Percentiles rank a stretch among this genome's conserved stretches.
phyloP scores from a whole-genome alignment of 805 yeast species.

The Nakazawaea ernobii region DNA sequence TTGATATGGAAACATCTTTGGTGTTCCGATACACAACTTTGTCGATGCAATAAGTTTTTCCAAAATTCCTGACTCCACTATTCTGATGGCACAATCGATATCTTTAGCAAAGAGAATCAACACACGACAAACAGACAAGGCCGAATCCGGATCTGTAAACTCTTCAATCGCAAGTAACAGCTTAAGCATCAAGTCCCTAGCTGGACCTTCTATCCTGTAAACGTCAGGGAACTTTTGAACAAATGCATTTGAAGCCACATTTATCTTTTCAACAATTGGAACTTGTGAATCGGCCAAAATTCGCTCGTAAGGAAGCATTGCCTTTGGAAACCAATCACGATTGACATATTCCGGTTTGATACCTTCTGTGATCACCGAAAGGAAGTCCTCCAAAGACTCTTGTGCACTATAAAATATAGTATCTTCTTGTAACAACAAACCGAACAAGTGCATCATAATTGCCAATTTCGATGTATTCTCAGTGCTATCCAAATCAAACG shows the following conservation, averaged over 20 bases:
- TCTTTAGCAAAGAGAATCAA: constrained; percentile 48
- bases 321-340: constrained; percentile 54
- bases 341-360: constrained; percentile 33
- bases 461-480: constrained; percentile 27
- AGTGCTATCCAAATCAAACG: constrained; percentile 24
- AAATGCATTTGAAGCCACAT: constrained; percentile 9
- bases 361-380: constrained; percentile 29
- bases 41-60: constrained; percentile 40
- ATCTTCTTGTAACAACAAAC: constrained; percentile 34
- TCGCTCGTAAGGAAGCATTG: constrained; percentile 50
- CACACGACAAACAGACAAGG: constrained; percentile 48
- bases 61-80: constrained; percentile 44
- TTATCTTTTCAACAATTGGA: constrained; percentile 35
- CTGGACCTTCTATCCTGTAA: constrained; percentile 16
- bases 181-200: constrained; percentile 33
- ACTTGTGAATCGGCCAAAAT: constrained; percentile 45
- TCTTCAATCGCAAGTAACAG: constrained; percentile 34
- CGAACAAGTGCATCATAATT: constrained; percentile 36
- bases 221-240: constrained; percentile 16
- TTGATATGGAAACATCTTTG: constrained; percentile 32
- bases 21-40: constrained; percentile 26
- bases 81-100: constrained; percentile 29
- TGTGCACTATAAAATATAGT: constrained; percentile 30
- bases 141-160: constrained; percentile 38
- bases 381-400: constrained; percentile 28